Evolutionary conservation across 352 stramenopile species (phyloP), one percentile per base, ranked within the genome.

Genomic region (Aphanomyces euteiches): DNA sequence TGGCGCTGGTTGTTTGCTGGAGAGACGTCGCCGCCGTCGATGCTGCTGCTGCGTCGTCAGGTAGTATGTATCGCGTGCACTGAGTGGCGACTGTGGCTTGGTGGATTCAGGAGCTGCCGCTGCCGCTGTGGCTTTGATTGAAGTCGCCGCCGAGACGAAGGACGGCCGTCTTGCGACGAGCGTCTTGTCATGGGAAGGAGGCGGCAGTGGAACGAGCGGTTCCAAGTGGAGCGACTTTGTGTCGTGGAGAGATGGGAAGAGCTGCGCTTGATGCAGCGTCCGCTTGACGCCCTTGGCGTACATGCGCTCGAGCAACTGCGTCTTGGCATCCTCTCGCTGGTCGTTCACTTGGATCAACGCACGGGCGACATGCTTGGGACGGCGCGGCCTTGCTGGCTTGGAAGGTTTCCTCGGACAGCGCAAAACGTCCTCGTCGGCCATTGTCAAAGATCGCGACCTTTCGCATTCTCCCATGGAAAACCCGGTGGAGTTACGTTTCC

Each of bases 241-340:
- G 34, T 4, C 56, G 21, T 54, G 73, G 43, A 5, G 63, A 21
- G 75, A 54, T 8, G 75, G 79, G 68, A 85, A 80, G 17, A 89
- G 34, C 66, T 81, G 77, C 3, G 81, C 75, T 45, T 90, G 78
- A 2, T 84, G 77, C 34, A 89, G 75, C 48, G 77, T 89, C 6
- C 80, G 77, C 58, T 87, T 84, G 28, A 90, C 40, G 0, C 85
- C 85, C 5, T 76, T 79, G n/a, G 81, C 78, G 21, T 89, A 83
- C 6, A 93, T 72, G 7, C 85, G 77, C 15, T 83, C 73, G 0
- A 74, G 63, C 17, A 91, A 40, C 3, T 38, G 63, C 15, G 56
- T 19, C 41, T 58, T 43, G 61, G 47, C 17, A 7, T 34, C 41
- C 66, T 56, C 17, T 39, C 39, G 13, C 39, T 8, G 19, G 56